Base-by-base conservation (phyloP, 306 rosid genomes). In the Cyclanthera cordifolia region DNA sequence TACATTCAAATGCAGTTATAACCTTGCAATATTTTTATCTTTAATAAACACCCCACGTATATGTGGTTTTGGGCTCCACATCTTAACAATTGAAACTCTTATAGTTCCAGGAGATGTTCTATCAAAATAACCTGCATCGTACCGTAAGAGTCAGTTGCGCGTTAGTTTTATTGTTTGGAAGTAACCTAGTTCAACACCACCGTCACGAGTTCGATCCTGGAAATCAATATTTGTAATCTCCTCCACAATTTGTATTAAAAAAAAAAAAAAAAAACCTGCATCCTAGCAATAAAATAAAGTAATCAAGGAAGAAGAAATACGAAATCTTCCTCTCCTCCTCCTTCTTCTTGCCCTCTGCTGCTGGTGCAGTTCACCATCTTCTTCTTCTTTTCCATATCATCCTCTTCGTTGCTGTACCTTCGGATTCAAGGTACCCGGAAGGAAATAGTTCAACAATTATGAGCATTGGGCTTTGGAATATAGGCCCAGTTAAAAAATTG, bases 351-450 rank as follows among this genome's bases (percentile, higher is more conserved):
- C 77, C 74, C 73, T 84, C 74, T 82, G 81, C 58, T 73, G 85
- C 72, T 82, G 83, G 72, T 75, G 81, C 76, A 82, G 63, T 23
- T 79, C 82, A 72, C 77, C 67, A 65, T 80, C 83, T n/a, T 59
- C 76, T 47, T 45, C 48, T 45, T 45, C 49, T 41, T 10, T 23
- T 82, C 92, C 90, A 88, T 85, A n/a, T 85, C 83, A 12, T 89
- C 90, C 64, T 80, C 79, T 12, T 86, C 90, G 54, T 89, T 95
- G 77, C 86, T 74, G 83, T 89, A 16, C 94, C 94, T 70, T 89
- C 94, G 17, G 89, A 76, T 78, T 14, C 69, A 11, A 10, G 5
- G 19, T 3, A 19, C 32, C 34, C 48, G 17, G n/a, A 34, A 37
- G 27, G 47, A 59, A 59, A 2, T 8, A 11, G 50, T 61, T 39